These are phyloP conservation scores for Euphorbia schlechtendalii DNA, from an alignment of 441 rosid genomes.

Conservation along the genomic window DNA sequence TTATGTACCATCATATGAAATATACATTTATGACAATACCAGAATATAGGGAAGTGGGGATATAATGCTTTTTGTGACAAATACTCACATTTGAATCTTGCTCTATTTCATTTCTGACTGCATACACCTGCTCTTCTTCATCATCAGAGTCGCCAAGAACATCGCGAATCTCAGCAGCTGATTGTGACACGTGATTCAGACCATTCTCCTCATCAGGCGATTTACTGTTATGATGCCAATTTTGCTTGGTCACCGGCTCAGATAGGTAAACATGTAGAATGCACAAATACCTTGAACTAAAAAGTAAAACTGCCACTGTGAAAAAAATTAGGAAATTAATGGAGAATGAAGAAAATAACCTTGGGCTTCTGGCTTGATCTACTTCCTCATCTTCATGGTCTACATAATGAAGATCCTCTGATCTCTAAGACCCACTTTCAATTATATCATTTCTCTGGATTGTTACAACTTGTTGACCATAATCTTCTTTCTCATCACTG, in stretches of 20 bases:
- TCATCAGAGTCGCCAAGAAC: constrained; percentile 98
- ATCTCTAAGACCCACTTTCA: constrained; percentile 88
- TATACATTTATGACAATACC: constrained; percentile 8
- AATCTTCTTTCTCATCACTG: constrained; percentile 70
- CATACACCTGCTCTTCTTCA: constrained; percentile 69
- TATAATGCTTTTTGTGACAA: constrained; percentile 11
- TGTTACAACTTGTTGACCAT: constrained; percentile 48
- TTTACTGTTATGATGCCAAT: constrained; percentile 30
- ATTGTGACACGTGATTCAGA: constrained; percentile 42
- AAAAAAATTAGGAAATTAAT: neutral
- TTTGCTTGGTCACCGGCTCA: constrained; percentile 14
- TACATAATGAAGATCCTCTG: constrained; percentile 58
- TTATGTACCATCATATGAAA: constrained; percentile 11
- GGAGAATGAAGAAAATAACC: constrained; percentile 36
- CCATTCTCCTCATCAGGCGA: constrained; percentile 61
- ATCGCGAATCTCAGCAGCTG: constrained; percentile 86
- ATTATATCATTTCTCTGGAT: constrained; percentile 54
- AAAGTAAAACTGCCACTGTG: neutral
- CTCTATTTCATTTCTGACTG: constrained; percentile 53
- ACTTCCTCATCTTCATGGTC: constrained; percentile 88
- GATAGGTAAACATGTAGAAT: neutral
- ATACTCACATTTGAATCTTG: constrained; percentile 60
- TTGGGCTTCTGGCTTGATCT: constrained; percentile 63
- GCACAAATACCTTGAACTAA: neutral
- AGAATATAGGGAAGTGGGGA: constrained; percentile 14